These are phyloP conservation scores for Aureobasidium lini DNA, from an alignment of 2,329 filamentous ascomycete genomes.

Conservation along the genomic window DNA sequence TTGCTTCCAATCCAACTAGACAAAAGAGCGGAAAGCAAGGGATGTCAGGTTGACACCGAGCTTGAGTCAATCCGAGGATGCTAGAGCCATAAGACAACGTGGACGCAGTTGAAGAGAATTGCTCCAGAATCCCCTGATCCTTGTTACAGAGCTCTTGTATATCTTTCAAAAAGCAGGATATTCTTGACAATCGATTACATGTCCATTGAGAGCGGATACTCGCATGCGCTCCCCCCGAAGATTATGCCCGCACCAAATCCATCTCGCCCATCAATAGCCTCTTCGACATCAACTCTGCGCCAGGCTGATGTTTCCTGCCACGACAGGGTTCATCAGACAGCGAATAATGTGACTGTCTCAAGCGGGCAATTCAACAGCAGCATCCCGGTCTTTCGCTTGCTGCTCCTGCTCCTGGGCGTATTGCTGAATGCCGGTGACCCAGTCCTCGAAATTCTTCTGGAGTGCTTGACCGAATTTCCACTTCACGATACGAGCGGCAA, in stretches of 20 bases:
- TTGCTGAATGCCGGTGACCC: conserved; percentile 35
- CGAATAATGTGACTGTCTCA: neutral
- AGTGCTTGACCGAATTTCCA: conserved; percentile 35
- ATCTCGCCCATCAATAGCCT: no score
- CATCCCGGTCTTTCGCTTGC: neutral
- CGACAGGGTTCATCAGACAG: no score
- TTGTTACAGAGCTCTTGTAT: neutral
- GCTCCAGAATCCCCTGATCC: no score
- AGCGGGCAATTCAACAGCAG: conserved; percentile 7
- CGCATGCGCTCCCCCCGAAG: neutral
- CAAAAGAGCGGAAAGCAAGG: neutral
- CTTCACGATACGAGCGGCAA: conserved; percentile 33
- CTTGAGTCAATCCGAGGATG: no score
- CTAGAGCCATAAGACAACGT: no score
- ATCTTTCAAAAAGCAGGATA: no score
- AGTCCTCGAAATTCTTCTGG: conserved; percentile 32
- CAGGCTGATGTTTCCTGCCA: no score
- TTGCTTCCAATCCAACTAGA: neutral
- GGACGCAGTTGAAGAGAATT: no score
- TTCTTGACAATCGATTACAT: no score
- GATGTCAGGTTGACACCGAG: no score
- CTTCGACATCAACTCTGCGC: no score
- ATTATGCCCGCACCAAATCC: no score
- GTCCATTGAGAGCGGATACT: neutral
- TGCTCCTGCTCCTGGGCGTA: conserved; percentile 30